Evolutionary conservation across 2,329 filamentous ascomycete species (phyloP).

Genomic region (Sphaerostilbella broomeana): DNA sequence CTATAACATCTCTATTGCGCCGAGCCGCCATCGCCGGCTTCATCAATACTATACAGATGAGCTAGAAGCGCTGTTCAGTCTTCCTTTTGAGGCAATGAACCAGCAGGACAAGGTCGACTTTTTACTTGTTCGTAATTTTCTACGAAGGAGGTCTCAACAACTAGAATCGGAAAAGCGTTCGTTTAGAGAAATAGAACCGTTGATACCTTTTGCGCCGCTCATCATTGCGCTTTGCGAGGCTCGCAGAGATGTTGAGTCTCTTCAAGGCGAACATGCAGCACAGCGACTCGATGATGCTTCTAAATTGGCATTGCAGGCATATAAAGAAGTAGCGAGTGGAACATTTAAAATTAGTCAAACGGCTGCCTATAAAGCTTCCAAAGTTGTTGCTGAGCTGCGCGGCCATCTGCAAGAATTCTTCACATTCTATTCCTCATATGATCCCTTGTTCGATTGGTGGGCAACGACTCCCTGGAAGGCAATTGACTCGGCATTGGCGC

Average conservation of each 20-base stretch:
- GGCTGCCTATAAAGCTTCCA: constrained; percentile 41
- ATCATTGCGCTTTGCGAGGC: constrained; percentile 41
- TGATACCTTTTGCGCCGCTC: constrained; percentile 39
- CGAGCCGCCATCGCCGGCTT: constrained; percentile 32
- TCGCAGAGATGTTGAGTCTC: constrained; percentile 37
- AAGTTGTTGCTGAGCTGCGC: constrained; percentile 34
- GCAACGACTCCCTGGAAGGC: constrained; percentile 37
- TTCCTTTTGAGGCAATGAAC: constrained; percentile 22
- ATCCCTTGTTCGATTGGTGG: constrained; percentile 54
- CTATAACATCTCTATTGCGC: constrained; percentile 43
- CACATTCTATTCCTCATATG: constrained; percentile 47
- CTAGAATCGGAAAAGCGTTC: constrained; percentile 34
- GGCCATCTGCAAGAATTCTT: constrained; percentile 40
- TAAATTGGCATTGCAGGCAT: constrained; percentile 27
- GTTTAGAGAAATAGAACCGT: constrained; percentile 29
- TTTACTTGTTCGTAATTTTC: constrained; percentile 42
- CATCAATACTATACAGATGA: constrained; percentile 36
- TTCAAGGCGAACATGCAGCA: constrained; percentile 39
- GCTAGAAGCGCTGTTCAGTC: constrained; percentile 23
- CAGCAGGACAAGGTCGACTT: constrained; percentile 44
- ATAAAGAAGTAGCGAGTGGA: constrained; percentile 28
- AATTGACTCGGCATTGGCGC: constrained; percentile 31
- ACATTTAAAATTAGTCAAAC: constrained; percentile 32
- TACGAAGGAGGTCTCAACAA: constrained; percentile 30
- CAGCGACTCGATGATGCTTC: constrained; percentile 32